Evolutionary conservation across 495 filamentous ascomycete species (phyloP), one percentile per base, ranked within the genome.

Genomic region (Annulohypoxylon bovei): DNA sequence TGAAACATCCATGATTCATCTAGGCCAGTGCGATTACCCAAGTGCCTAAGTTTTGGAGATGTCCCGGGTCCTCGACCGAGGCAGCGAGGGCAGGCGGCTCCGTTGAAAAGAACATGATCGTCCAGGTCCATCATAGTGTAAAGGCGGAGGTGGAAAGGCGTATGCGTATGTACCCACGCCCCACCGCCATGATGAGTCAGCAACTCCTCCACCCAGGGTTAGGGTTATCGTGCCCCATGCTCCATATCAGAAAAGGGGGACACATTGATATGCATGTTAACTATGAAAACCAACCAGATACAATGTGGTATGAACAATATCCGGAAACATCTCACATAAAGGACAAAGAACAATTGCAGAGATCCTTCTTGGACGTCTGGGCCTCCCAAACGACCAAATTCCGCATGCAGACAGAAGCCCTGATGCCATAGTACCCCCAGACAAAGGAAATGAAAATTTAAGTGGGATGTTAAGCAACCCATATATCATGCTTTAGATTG

Each of bases 1-100:
- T 44, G 55, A 54, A 27, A 42, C 28, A 33, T 68, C 72, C 46
- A 67, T 71, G 44, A 65, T 64, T 32, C 16, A 62, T 27, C 39
- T 46, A 33, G 23, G 46, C 39, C 22, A 30, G 1, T 4, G 12
- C 22, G 4, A 27, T 4, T 28, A 30, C 9, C 47, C 23, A 14
- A 18, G 11, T 50, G 40, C 23, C 23, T 28, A 18, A 20, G 20
- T 46, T 14, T 14, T 42, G 11, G 2, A 49, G 18, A 40, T n/a
- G 37, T n/a, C 44, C 44, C 47, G 25, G 47, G 0, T 30, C 23
- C 27, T 52, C 4, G 47, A 52, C n/a, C n/a, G n/a, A n/a, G n/a
- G n/a, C n/a, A n/a, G n/a, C n/a, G n/a, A n/a, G n/a, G n/a, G n/a
- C n/a, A n/a, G n/a, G n/a, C 47, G 25, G 23, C 47, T 52, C 47